These are phyloP conservation scores for Erodium trifolium DNA, from an alignment of 441 rosid genomes.

Conservation along the genomic window DNA sequence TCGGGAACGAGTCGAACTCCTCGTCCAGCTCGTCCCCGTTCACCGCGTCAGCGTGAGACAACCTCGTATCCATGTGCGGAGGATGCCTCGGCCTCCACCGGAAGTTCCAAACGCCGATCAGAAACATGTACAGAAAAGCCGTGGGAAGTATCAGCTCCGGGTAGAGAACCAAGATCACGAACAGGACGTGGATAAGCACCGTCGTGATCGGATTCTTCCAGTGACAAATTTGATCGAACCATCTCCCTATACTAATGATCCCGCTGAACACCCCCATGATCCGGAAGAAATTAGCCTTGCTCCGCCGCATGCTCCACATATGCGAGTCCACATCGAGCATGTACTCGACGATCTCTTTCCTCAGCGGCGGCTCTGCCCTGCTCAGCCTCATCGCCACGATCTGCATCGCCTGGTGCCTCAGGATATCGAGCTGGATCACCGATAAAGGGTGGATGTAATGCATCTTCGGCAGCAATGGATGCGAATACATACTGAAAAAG, in stretches of 20 bases:
- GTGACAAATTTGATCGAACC: constrained; percentile 70
- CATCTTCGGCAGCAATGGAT: constrained; percentile 80
- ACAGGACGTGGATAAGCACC: constrained; percentile 75
- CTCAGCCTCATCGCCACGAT: constrained; percentile 77
- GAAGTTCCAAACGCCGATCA: constrained; percentile 51
- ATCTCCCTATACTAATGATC: constrained; percentile 53
- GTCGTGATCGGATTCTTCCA: constrained; percentile 86
- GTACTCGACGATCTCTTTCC: constrained; percentile 84
- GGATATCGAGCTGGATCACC: constrained; percentile 64
- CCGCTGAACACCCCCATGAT: constrained; percentile 80
- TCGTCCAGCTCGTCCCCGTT: constrained; percentile 85
- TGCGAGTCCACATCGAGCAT: constrained; percentile 86
- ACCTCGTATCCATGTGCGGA: constrained; percentile 87
- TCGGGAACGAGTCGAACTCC: constrained; percentile 89
- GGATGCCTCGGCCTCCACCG: constrained; percentile 84
- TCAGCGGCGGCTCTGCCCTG: constrained; percentile 80
- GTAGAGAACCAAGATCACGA: constrained; percentile 74
- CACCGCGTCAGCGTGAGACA: constrained; percentile 84
- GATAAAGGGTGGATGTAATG: constrained; percentile 79
- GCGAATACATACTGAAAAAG: constrained; percentile 50
- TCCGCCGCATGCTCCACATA: constrained; percentile 89
- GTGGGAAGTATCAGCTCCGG: constrained; percentile 83
- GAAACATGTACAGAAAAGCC: constrained; percentile 43
- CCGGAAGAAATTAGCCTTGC: constrained; percentile 82
- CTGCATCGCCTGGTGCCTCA: constrained; percentile 77